Percentiles rank a stretch among this genome's conserved stretches.
These are phyloP conservation scores for Carpinus viminea DNA, from an alignment of 306 rosid genomes.

Conservation along the genomic window DNA sequence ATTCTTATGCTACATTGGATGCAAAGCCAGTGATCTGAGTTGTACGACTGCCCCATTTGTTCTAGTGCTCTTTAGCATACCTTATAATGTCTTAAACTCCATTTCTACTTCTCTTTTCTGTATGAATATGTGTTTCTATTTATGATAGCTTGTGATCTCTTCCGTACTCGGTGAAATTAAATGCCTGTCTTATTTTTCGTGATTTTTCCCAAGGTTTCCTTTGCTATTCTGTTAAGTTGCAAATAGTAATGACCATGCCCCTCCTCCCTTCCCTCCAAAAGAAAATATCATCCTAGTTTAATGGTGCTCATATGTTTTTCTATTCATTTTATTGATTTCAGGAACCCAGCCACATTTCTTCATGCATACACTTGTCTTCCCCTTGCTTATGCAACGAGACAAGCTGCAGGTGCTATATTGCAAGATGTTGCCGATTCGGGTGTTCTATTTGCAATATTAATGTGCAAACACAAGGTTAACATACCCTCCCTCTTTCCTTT, in stretches of 20 bases:
- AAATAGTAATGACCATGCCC: neutral
- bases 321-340: constrained; percentile 41
- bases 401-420: constrained; percentile 92
- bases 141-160: neutral
- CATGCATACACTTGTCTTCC: constrained; percentile 97
- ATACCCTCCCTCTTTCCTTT: constrained; percentile 13
- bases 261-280: neutral
- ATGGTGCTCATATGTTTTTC: constrained; percentile 17
- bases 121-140: neutral
- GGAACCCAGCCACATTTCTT: constrained; percentile 97
- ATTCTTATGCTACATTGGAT: neutral
- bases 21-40: neutral
- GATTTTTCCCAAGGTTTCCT: constrained; percentile 19
- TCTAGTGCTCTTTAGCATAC: neutral
- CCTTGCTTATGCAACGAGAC: constrained; percentile 86
- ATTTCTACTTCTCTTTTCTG: neutral
- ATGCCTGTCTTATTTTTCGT: constrained; percentile 3
- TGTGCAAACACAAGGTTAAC: constrained; percentile 89
- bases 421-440: constrained; percentile 94
- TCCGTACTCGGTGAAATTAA: neutral
- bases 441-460: constrained; percentile 86
- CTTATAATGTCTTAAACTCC: neutral
- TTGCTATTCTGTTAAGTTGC: neutral
- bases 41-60: neutral
- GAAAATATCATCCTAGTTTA: neutral